phyloP scores from a whole-genome alignment of 129 eudicot species.

The Centaurea solstitialis region DNA sequence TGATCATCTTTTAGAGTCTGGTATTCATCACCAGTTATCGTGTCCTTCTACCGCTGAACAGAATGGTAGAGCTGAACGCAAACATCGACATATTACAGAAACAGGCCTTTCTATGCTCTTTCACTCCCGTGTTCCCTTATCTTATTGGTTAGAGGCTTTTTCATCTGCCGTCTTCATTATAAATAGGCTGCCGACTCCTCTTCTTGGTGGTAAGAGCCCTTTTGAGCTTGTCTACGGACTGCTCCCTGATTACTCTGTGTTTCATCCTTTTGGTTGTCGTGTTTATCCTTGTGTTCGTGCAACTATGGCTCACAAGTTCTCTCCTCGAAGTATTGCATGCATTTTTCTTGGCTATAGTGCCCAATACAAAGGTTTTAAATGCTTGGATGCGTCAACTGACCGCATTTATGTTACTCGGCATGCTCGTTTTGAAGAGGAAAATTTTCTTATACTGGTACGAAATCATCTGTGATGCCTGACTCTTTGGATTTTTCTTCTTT shows the following conservation, averaged over 20 bases:
- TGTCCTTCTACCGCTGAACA: background rate
- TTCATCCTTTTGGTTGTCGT: background rate
- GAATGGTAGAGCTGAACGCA: background rate
- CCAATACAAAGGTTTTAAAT: background rate
- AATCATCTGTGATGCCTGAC: background rate
- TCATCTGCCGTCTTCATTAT: background rate
- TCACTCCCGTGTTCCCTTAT: background rate
- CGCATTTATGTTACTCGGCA: background rate
- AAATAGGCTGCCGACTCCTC: background rate
- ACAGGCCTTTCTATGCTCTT: background rate
- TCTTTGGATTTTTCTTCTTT: background rate
- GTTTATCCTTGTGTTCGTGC: background rate
- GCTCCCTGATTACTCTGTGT: background rate
- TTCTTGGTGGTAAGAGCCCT: background rate
- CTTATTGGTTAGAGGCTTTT: background rate
- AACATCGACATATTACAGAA: background rate
- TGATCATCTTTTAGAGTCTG: background rate
- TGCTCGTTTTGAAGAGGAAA: background rate
- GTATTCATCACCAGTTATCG: background rate
- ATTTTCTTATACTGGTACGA: background rate
- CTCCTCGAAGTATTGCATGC: background rate
- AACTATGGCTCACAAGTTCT: background rate
- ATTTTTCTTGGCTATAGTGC: constrained; percentile 2
- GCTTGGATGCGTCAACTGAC: background rate
- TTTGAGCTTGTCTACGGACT: background rate